Evolutionary conservation across 1,284 basidiomycete genomes (phyloP).

Genomic region (Sporisorium exsertum): DNA sequence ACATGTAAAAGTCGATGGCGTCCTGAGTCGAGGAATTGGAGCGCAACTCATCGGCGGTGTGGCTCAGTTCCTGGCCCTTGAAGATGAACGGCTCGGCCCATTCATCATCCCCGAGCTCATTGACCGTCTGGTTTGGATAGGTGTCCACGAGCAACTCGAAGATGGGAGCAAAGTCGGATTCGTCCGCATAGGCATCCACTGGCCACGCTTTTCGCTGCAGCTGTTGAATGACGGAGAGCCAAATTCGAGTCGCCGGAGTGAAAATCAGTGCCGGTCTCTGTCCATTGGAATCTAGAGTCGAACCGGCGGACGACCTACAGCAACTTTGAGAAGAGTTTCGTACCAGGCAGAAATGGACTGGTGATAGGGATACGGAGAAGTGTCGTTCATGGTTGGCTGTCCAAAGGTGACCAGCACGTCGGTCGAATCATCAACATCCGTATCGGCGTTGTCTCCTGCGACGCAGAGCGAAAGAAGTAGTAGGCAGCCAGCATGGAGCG

Average conservation of each 20-base stretch:
- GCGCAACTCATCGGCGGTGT: conserved; percentile 12
- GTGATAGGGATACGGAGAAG: conserved; percentile 31
- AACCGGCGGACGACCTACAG: neutral
- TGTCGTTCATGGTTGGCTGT: conserved; percentile 26
- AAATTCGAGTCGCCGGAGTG: neutral
- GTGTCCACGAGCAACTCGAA: conserved; percentile 18
- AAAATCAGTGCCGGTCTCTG: neutral
- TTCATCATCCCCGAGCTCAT: conserved; percentile 29
- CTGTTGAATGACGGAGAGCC: neutral
- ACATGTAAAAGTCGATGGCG: conserved; percentile 36
- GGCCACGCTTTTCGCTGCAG: conserved; percentile 41
- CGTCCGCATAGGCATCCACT: conserved; percentile 30
- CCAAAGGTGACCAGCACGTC: conserved; percentile 30
- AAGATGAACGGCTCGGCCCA: conserved; percentile 40
- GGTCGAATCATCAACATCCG: conserved; percentile 23
- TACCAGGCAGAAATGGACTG: conserved; percentile 40
- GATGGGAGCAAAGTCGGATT: conserved; percentile 34
- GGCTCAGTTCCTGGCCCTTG: conserved; percentile 21
- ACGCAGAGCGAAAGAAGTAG: neutral
- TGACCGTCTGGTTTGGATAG: conserved; percentile 20
- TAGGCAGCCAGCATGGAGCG: conserved; percentile 1
- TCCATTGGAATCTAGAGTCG: neutral
- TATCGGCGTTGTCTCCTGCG: neutral
- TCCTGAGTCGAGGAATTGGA: neutral
- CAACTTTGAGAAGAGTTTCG: conserved; percentile 29